A percentile compares a stretch with the other conserved stretches of the same genome.
phyloP scores from a whole-genome alignment of 306 rosid genomes.

The Citrullus amarus region DNA sequence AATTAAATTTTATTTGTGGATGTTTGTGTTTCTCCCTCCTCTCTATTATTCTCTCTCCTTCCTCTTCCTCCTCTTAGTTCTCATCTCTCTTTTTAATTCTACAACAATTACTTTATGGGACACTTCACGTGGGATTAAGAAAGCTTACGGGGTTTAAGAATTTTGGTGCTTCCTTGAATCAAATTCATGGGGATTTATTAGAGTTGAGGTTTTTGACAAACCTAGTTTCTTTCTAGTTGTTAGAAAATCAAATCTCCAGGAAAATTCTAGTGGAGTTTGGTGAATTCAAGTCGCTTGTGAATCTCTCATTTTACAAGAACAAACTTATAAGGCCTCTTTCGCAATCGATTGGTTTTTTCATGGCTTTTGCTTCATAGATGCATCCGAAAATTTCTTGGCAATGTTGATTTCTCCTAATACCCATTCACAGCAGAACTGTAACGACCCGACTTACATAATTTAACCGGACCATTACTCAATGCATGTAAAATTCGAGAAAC shows the following conservation, averaged over 20 bases:
- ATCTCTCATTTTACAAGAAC: conserved; percentile 52
- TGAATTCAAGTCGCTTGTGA: conserved; percentile 39
- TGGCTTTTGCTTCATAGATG: conserved; percentile 44
- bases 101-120: no score
- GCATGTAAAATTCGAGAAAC: no score
- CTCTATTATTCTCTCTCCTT: no score
- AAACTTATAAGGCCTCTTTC: conserved; percentile 55
- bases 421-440: no score
- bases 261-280: conserved; percentile 61
- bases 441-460: no score
- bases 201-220: conserved; percentile 19
- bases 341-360: conserved; percentile 58
- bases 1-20: no score
- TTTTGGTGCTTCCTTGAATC: conserved; percentile 53
- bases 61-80: no score
- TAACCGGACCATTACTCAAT: no score
- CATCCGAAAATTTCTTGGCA: conserved; percentile 48
- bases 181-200: conserved; percentile 17
- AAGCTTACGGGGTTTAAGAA: background rate
- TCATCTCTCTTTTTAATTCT: no score
- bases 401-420: conserved; percentile 68
- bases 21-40: no score
- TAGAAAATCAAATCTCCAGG: conserved; percentile 40
- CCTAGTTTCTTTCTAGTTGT: conserved; percentile 44
- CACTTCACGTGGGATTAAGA: no score